Evolutionary conservation across 2,329 filamentous ascomycete species (phyloP), one percentile per base, ranked within the genome.

Genomic region (Plenodomus lindquistii): DNA sequence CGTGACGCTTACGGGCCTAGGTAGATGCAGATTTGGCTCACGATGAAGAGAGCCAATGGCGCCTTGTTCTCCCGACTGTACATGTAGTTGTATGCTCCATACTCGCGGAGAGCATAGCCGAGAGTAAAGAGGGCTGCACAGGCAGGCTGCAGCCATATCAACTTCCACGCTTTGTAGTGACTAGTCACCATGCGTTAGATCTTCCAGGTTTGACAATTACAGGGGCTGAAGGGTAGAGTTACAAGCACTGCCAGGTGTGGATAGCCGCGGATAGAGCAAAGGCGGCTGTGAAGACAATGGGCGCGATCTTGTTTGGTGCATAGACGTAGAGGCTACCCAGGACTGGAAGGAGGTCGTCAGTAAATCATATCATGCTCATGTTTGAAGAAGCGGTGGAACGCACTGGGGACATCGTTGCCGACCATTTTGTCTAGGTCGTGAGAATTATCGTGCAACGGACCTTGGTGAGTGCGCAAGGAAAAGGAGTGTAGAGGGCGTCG

Each of bases 61-160:
- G 22, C 22, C 22, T 24, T 24, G 22, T 24, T 10, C 22, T 5
- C 10, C 6, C 10, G 6, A 24, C 22, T 43, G 36, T 72, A 77
- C 2, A 75, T 57, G 51, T 78, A 79, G 51, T 84, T 62, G 55
- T 72, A 79, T 2, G 81, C 74, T 0, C 78, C 80, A 40, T 78
- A 77, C 59, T 75, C 76, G 9, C 83, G 75, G 27, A 81, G 59
- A 10, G 78, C 73, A 59, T 84, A 86, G 7, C 83, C 83, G 1
- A 69, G 74, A 0, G 77, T 74, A 59, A 84, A 84, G 22, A 85
- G 58, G 0, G 80, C 56, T 13, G 75, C 75, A 45, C 78, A 81
- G 57, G 81, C 73, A 2, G 80, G 74, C 34, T 83, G 79, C 2
- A 85, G 65, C 0, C 74, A 72, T 0, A 79, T 82, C 11, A 84